Evolutionary conservation across 305 asterid genomes (phyloP), one percentile per base, ranked within the genome.

Genomic region (Fraxinus xanthoxyloides): DNA sequence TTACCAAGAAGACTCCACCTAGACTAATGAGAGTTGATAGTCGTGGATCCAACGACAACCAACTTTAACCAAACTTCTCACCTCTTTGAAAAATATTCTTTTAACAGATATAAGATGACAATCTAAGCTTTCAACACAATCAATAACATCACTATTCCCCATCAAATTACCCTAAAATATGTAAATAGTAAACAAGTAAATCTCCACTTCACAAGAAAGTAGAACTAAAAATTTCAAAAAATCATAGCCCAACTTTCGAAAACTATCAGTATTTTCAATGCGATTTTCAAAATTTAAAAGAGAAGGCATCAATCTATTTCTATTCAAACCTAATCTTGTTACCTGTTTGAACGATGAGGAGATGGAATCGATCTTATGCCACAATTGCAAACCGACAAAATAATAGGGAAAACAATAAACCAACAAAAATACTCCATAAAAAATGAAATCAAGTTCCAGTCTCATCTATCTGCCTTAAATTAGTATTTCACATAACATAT

Each of bases 301-400:
- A 19, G 5, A 78, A 81, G 72, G 80, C 80, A 59, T 79, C 23
- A 79, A 82, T 36, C 1, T 79, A 79, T 77, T 23, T 61, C 19
- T 13, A 34, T 69, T 31, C 26, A 56, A 26, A 12, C 31, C 9
- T 17, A 70, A 74, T 63, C 17, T 30, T 4, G 75, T 82, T 74
- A 94, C 98, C 98, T 93, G 87, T 83, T 83, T 21, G 90, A 84
- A 8, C 97, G 92, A 88, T 81, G 92, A 77, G 98, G 92, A 81
- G 97, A 91, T 79, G 94, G 89, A 84, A 84, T 84, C 28, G 1
- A 26, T 26, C 28, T 26, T 26, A 26, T 26, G 28, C 28, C 28
- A 26, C 28, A 26, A n/a, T 26, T 26, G 28, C 28, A 26, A 0
- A 26, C 28, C 28, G 28, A 1, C 28, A 26, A 26, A 26, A 26